Evolutionary conservation across 768 basidiomycete genomes (phyloP), one percentile per base, ranked within the genome.

Genomic region (Wakefieldia striispora): DNA sequence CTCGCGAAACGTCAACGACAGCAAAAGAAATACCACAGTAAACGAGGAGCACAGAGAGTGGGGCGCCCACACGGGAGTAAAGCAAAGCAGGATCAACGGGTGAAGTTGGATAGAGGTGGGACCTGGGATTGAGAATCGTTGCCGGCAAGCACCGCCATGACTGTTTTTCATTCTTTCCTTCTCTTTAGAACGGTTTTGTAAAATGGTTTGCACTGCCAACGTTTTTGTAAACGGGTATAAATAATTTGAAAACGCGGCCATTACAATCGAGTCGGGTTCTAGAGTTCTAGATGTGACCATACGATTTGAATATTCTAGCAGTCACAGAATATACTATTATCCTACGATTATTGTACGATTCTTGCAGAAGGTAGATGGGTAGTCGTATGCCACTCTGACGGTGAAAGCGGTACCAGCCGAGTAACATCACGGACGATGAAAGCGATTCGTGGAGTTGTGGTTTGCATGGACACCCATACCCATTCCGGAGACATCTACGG

Each of bases 61-160:
- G 88, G 88, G 21, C 74, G 89, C 34, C 73, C 82, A 20, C 82
- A 84, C 56, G 92, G 92, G 19, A 91, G 88, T 64, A 95, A 95
- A 65, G 84, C 84, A 47, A 95, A 91, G 70, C 82, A 84, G 61
- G 88, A 92, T 60, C 78, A 70, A 26, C 74, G 80, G 50, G 77
- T 90, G 11, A 83, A 80, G 58, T 42, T 80, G 36, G 86, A 86
- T 60, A 72, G 71, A 44, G 72, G 75, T 60, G 81, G 79, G 16
- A 66, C 82, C 35, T 89, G 84, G 84, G 81, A 79, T 40, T 84
- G 69, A 62, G 45, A 47, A 49, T 31, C 42, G 52, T 57, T 57
- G 61, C 59, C 3, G 29, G 29, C 29, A 29, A 29, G 29, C 11
- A 29, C 29, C 29, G 29, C 29, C 29, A 13, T 26, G 26, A 26